phyloP scores from a whole-genome alignment of 352 stramenopile species.

The Nothophytophthora sp. region DNA sequence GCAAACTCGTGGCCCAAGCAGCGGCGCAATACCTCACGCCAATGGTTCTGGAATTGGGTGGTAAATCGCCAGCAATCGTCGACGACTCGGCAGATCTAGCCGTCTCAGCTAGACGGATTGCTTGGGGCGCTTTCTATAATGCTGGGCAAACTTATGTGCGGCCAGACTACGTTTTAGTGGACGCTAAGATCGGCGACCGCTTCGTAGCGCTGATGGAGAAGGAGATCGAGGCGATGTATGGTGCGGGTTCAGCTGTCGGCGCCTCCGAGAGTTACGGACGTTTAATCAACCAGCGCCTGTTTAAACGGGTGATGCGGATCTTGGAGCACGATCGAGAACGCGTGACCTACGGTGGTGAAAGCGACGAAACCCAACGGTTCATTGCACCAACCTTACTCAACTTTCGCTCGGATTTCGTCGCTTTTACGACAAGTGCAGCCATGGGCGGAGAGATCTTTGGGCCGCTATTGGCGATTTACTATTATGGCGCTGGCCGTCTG shows the following conservation, averaged over 20 bases:
- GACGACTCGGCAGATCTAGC: constrained; percentile 56
- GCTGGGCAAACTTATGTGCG: constrained; percentile 94
- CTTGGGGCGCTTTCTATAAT: constrained; percentile 90
- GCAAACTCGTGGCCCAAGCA: constrained; percentile 91
- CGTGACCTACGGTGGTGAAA: constrained; percentile 56
- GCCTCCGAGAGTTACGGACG: constrained; percentile 45
- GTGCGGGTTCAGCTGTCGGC: constrained; percentile 46
- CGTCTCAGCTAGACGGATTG: constrained; percentile 79
- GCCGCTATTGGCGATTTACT: constrained; percentile 93
- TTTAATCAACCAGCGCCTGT: constrained; percentile 71
- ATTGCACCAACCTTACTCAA: constrained; percentile 89
- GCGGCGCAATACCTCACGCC: constrained; percentile 94
- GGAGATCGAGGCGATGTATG: constrained; percentile 53
- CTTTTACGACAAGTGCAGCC: constrained; percentile 46
- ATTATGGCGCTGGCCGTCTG: constrained; percentile 43
- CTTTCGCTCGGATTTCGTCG: constrained; percentile 58
- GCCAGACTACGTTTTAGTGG: constrained; percentile 93
- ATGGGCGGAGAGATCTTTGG: constrained; percentile 97
- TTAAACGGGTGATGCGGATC: constrained; percentile 38
- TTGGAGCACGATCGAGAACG: constrained; percentile 47
- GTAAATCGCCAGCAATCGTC: constrained; percentile 92
- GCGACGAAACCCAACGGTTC: constrained; percentile 74
- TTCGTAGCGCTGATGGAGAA: constrained; percentile 47
- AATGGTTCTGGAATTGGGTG: constrained; percentile 94
- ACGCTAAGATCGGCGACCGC: constrained; percentile 64